A percentile compares a stretch with the other conserved stretches of the same genome.
Conservation (phyloP, 441 rosid genomes). For the Bocquillonia castaneifolia region DNA sequence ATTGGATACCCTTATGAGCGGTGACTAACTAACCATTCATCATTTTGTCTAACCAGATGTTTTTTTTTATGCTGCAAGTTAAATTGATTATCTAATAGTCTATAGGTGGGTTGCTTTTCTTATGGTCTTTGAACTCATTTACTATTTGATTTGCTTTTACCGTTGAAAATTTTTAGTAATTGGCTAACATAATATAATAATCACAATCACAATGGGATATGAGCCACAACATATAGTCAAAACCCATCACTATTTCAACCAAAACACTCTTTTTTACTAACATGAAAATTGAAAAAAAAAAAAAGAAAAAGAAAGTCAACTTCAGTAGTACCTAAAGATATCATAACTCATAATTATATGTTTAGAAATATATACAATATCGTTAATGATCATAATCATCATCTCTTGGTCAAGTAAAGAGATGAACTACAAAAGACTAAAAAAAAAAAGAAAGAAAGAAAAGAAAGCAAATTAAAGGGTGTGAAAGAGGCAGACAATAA, state of each 20-base stretch:
- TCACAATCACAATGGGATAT: too few relatives aligned
- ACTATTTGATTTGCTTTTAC: not conserved
- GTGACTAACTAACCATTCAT: not conserved
- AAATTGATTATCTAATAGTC: too few relatives aligned
- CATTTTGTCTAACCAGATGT: not conserved
- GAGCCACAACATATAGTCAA: not conserved
- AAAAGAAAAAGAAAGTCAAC: not conserved
- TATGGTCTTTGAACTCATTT: not conserved
- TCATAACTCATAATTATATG: conserved; percentile 27
- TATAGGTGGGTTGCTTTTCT: not conserved
- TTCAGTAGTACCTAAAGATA: conserved; percentile 13
- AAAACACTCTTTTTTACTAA: not conserved
- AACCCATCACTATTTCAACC: not conserved
- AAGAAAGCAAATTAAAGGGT: too few relatives aligned
- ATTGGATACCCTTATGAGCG: not conserved
- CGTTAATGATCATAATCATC: conserved; percentile 21
- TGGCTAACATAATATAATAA: too few relatives aligned
- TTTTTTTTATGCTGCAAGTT: too few relatives aligned
- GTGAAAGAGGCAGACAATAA: conserved; percentile 23
- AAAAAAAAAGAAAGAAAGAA: not conserved
- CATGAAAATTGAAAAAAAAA: not conserved
- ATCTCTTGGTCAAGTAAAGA: conserved; percentile 18
- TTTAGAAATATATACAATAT: conserved; percentile 25
- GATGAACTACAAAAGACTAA: not conserved
- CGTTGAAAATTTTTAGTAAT: too few relatives aligned